phyloP scores from a whole-genome alignment of 768 basidiomycete species.

The Agaricus blazei region DNA sequence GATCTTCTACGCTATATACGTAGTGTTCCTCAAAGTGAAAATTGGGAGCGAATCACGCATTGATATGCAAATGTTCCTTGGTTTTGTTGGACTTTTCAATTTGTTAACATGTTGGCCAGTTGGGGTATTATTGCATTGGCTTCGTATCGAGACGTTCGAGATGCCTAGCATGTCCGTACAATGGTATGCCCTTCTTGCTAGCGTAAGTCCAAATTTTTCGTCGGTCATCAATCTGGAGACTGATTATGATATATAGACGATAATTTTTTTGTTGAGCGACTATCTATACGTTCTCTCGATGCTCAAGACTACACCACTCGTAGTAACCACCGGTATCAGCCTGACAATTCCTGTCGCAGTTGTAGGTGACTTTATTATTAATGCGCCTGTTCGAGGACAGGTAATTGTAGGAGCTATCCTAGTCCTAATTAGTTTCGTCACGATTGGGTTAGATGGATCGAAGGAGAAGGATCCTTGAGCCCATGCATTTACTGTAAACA shows the following conservation, averaged over 20 bases:
- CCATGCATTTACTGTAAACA: too few relatives aligned
- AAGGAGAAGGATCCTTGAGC: too few relatives aligned
- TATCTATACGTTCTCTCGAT: conserved; percentile 85
- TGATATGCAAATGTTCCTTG: conserved; percentile 93
- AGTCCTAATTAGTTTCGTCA: conserved; percentile 70
- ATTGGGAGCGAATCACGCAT: conserved; percentile 77
- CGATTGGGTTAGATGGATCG: conserved; percentile 19
- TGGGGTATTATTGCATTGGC: conserved; percentile 68
- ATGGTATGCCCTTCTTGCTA: conserved; percentile 31
- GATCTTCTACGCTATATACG: conserved; percentile 82
- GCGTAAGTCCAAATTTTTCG: conserved; percentile 24
- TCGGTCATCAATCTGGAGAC: not conserved
- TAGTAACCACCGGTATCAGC: conserved; percentile 91
- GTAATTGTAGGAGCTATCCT: conserved; percentile 72
- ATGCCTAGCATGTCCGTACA: conserved; percentile 47
- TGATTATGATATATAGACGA: conserved; percentile 49
- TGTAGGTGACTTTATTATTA: conserved; percentile 55
- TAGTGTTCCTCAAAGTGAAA: conserved; percentile 83
- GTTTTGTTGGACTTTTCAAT: conserved; percentile 88
- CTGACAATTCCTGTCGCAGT: conserved; percentile 93
- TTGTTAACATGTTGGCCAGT: conserved; percentile 72
- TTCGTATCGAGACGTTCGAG: conserved; percentile 68
- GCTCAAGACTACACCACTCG: conserved; percentile 93
- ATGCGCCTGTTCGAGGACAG: conserved; percentile 32
- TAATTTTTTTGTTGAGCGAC: conserved; percentile 77